Base-by-base conservation (phyloP, 129 eudicot species). In the Helichrysum umbraculigerum region DNA sequence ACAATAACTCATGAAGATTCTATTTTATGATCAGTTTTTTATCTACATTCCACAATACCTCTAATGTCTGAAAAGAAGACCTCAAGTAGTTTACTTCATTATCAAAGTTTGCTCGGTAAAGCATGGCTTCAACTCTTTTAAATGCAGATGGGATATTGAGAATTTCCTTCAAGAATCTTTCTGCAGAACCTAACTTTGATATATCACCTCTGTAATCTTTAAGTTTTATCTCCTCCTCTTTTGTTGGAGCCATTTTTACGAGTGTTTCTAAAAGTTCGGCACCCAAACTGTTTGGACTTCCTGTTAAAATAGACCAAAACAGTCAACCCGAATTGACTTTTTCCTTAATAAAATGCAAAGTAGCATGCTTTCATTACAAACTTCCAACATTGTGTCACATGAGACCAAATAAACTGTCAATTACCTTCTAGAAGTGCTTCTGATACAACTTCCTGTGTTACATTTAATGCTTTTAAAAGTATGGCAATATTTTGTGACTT, bases 401-500 rank as follows among this genome's bases (percentile, higher is more conserved):
- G 9, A 54, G 7, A 54, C 9, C 59, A 77, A n/a, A 52, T 22
- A 56, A 76, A 67, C 32, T 22, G 20, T 6, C 51, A 21, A 59
- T 34, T 37, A 95, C 99, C 99, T 60, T 91, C 92, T 73, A 86
- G 77, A 71, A 95, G 96, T 74, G 99, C 92, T 73, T 91, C 88
- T 33, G 91, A 80, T 75, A 95, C 97, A 85, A 89, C 94, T 11
- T 91, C 97, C 54, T 82, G 80, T 39, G 99, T 86, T 81, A 95
- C 99, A 72, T 95, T 95, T 76, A 95, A 70, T 58, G 99, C 99
- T 59, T 92, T 81, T 44, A 91, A 66, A 25, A 95, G 78, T 60
- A 95, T 95, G 34, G 99, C 97, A 66, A 91, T 95, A 83, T 95
- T 95, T 72, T 95, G 99, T 0, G 97, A 91, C 85, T 91, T 95